Evolutionary conservation across 805 yeast genomes (phyloP), one percentile per base, ranked within the genome.

Genomic region (Saccharomycopsis sp.): DNA sequence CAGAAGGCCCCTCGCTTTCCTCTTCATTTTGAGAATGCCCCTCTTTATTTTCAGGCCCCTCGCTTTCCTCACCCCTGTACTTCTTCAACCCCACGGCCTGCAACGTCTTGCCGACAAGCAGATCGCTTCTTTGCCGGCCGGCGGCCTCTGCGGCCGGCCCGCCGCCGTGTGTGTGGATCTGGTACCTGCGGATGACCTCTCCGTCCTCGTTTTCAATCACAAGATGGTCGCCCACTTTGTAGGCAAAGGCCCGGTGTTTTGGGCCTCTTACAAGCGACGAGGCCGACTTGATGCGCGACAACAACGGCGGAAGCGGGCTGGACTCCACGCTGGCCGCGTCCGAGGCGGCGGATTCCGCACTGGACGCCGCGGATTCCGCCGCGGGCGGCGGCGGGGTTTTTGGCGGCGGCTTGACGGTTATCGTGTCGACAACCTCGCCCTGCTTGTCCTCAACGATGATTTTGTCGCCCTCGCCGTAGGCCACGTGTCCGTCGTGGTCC

Each of bases 201-300:
- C 98, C 99, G 12, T 91, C 96, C 51, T 82, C 89, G 66, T 91
- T 88, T 70, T 92, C 99, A 58, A 94, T 85, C 59, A 90, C 78
- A 56, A 94, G 80, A 59, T 83, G 76, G 65, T 89, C 84, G 67
- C 85, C 94, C 47, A 89, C 76, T 70, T 86, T 87, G 70, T 84
- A 92, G 1, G 97, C 98, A 70, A 74, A 82, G 64, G 73, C 83
- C 67, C 72, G 73, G 64, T 65, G 71, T 41, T 62, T 64, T 1
- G 71, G 70, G 58, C 70, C 48, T 5, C 18, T n/a, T 5, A 5
- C 73, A 34, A 61, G 59, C 24, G 53, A 53, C 16, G 40, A 23
- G 7, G 37, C 37, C n/a, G 24, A 29, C 18, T 51, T 51, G n/a
- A 51, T 48, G 16, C 12, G 34, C 15, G 54, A 34, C n/a, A 51